Evolutionary conservation across 2,329 filamentous ascomycete genomes (phyloP), one percentile per base, ranked within the genome.

Genomic region (Chaetomium olivaceum): DNA sequence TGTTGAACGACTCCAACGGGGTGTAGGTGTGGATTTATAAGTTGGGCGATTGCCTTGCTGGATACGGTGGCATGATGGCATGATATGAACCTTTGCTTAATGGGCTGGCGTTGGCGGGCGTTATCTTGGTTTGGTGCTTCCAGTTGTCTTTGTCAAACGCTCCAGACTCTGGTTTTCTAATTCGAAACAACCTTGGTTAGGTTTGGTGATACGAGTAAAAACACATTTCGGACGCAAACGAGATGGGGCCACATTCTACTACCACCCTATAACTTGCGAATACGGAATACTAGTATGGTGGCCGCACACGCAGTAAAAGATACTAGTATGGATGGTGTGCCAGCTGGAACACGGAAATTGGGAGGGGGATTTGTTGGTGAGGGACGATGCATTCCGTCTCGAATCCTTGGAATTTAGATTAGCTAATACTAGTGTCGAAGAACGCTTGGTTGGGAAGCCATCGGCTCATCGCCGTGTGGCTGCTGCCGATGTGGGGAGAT

Each of bases 1-100:
- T 91, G 68, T 74, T 86, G 67, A 74, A 78, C 14, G 83, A 85
- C 11, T 31, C 62, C 4, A 61, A 48, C 11, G 62, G 59, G 11
- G 65, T 62, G 19, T 64, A 21, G 43, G 6, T 29, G 19, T 21
- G 19, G 33, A 21, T 25, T 23, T 3, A 31, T 52, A 23, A 16
- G 9, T 19, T 19, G 25, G 25, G 16, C 25, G 51, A 31, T 29
- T 31, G 25, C 3, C 1, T 57, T 29, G 9, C 25, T 6, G 51
- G 14, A 27, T 31, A 29, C 19, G 25, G 6, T 19, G 36, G 36
- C 36, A 39, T 43, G 23, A 11, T 8, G 48, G 48, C n/a, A 9
- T 25, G 23, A 16, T 54, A 27, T 54, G 51, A 19, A 25, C n/a
- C 25, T 21, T 39, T 27, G 23, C 19, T 33, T 56, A 14, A 56